These are phyloP conservation scores for Ramularia collo-cygni DNA, from an alignment of 2,329 filamentous ascomycete genomes.

Conservation along the genomic window DNA sequence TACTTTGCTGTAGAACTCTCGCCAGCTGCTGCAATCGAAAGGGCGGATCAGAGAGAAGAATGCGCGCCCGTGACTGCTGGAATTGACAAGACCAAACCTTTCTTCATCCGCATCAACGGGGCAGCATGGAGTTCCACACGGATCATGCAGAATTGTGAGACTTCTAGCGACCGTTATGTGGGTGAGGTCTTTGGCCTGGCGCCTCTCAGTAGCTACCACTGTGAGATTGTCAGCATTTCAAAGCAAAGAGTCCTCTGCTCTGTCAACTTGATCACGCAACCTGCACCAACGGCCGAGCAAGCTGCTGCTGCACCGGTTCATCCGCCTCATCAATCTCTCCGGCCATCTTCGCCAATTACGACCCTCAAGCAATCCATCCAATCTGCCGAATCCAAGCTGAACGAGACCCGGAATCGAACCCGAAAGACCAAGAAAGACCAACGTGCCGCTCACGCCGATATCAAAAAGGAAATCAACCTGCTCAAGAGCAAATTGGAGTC, in stretches of 20 bases:
- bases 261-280: conserved; percentile 62
- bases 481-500: conserved; percentile 59
- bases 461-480: conserved; percentile 68
- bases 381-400: conserved; percentile 62
- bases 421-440: conserved; percentile 69
- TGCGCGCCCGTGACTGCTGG: conserved; percentile 36
- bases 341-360: conserved; percentile 68
- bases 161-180: conserved; percentile 52
- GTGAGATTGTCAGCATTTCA: conserved; percentile 65
- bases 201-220: conserved; percentile 68
- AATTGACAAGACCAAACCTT: conserved; percentile 65
- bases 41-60: conserved; percentile 29
- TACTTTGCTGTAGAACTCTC: conserved; percentile 50
- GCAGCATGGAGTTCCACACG: conserved; percentile 72
- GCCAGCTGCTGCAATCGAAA: conserved; percentile 20
- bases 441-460: conserved; percentile 58
- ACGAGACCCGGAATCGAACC: conserved; percentile 61
- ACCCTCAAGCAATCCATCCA: conserved; percentile 71
- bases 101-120: conserved; percentile 72
- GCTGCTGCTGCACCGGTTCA: conserved; percentile 44
- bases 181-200: conserved; percentile 63
- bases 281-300: conserved; percentile 52
- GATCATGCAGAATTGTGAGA: conserved; percentile 45
- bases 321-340: conserved; percentile 56
- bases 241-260: conserved; percentile 63